Evolutionary conservation across 1,139 yeast species (phyloP), one percentile per base, ranked within the genome.

Genomic region (Geotrichum citri-aurantii): DNA sequence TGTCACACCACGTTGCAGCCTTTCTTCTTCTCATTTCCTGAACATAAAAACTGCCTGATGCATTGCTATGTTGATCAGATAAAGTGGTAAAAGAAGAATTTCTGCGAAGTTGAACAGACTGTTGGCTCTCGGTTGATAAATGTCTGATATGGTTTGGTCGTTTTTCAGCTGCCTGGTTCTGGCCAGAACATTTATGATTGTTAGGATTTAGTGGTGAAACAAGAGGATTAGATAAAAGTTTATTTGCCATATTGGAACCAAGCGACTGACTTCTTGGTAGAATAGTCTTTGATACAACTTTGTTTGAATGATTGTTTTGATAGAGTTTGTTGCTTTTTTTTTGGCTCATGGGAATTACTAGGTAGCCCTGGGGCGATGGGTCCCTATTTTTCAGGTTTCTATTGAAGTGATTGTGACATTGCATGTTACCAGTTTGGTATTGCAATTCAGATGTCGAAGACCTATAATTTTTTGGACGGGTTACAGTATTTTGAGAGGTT

Each of bases 1-100:
- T 75, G 53, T 81, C 85, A 60, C 83, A 66, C 63, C 72, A 69
- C 12, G 67, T 82, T 60, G 78, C 82, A 0, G 89, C 84, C 0
- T 84, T 79, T 54, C 75, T 77, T 54, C 78, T 75, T 46, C 89
- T 73, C 26, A 85, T 69, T 6, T 78, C 72, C 52, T 77, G 74
- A 3, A 86, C 88, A 67, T 86, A 86, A 47, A 72, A 72, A 0
- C 86, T 81, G 3, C 73, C 73, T 2, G 68, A 57, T n/a, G 52
- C 56, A 48, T 52, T 57, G 21, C 57, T 51, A 29, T 57, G 51
- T 17, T 58, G 56, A 12, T 52, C 48, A 50, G 42, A 37, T 11
- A 27, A 17, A 10, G 40, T 49, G 21, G 51, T 29, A 8, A 52
- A 54, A 7, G 49, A n/a, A 2, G 60, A 60, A 3, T 49, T 26